Conservation (phyloP, 2,329 filamentous ascomycete genomes). For the Xylaria sp. region DNA sequence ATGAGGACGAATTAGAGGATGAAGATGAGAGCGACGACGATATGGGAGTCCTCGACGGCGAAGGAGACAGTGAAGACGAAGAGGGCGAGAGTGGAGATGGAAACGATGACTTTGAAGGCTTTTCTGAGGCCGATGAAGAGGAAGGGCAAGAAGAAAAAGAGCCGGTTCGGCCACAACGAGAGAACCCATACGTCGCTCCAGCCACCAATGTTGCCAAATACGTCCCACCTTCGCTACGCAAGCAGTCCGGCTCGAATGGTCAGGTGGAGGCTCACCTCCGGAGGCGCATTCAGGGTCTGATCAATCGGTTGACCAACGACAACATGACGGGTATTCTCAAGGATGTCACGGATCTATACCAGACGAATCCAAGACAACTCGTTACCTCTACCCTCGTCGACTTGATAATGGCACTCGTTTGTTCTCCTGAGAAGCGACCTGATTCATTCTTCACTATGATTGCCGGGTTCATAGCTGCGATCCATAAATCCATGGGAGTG, state of each 20-base stretch:
- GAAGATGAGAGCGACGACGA: conserved; percentile 12
- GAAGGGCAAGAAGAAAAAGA: conserved; percentile 38
- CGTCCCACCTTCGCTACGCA: conserved; percentile 84
- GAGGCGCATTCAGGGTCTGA: conserved; percentile 83
- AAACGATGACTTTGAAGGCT: conserved; percentile 54
- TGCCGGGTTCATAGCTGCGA: conserved; percentile 86
- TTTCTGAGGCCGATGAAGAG: conserved; percentile 49
- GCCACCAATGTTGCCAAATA: conserved; percentile 74
- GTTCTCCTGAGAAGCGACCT: conserved; percentile 78
- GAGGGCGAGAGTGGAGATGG: conserved; percentile 51
- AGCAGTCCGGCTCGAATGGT: conserved; percentile 68
- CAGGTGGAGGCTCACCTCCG: conserved; percentile 76
- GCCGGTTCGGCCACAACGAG: conserved; percentile 63
- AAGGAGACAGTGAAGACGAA: conserved; percentile 22
- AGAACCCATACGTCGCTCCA: conserved; percentile 92
- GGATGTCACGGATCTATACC: conserved; percentile 85
- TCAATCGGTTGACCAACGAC: conserved; percentile 93
- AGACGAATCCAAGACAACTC: conserved; percentile 84
- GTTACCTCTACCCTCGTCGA: conserved; percentile 85
- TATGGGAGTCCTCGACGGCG: neutral
- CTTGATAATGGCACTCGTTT: conserved; percentile 80
- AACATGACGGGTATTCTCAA: conserved; percentile 86
- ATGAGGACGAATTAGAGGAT: conserved; percentile 48
- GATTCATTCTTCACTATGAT: conserved; percentile 93
- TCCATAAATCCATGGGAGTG: conserved; percentile 87